Evolutionary conservation across 441 rosid species (phyloP).

Genomic region (Pelargonium australe): DNA sequence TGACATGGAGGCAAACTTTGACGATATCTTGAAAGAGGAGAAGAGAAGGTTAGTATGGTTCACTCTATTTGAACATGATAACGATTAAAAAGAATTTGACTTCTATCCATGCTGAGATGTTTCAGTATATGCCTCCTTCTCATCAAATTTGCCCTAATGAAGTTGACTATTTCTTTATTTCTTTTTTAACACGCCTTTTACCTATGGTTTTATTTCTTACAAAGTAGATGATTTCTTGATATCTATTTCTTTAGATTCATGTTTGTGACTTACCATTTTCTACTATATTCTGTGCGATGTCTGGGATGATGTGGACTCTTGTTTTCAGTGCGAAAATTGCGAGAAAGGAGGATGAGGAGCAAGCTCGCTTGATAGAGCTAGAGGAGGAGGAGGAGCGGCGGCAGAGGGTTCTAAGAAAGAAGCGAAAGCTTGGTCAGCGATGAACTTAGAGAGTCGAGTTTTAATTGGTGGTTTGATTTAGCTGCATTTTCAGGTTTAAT

Average conservation of each 20-base stretch:
- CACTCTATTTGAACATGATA: not conserved
- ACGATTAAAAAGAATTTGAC: not conserved
- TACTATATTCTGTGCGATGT: not conserved
- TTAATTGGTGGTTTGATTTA: not conserved
- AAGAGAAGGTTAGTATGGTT: conserved; percentile 47
- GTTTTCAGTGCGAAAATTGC: conserved; percentile 68
- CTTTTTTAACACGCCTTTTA: no score
- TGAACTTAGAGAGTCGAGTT: not conserved
- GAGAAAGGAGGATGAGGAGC: conserved; percentile 63
- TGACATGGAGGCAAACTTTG: conserved; percentile 84
- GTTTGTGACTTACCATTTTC: no score
- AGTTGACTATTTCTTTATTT: no score
- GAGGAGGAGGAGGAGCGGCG: conserved; percentile 58
- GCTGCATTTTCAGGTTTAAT: not conserved
- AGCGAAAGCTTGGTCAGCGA: conserved; percentile 42
- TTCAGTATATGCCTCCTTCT: no score
- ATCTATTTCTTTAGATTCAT: no score
- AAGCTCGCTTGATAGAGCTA: conserved; percentile 52
- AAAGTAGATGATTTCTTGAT: no score
- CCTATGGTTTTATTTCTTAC: no score
- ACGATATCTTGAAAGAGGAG: conserved; percentile 69
- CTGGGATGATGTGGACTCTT: not conserved
- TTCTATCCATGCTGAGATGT: not conserved
- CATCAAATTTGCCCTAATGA: no score
- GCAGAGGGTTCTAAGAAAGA: conserved; percentile 38